A percentile compares a stretch with the other conserved stretches of the same genome.
Evolutionary conservation across 2,329 filamentous ascomycete genomes (phyloP).

Genomic region (Elsinoe fawcettii): DNA sequence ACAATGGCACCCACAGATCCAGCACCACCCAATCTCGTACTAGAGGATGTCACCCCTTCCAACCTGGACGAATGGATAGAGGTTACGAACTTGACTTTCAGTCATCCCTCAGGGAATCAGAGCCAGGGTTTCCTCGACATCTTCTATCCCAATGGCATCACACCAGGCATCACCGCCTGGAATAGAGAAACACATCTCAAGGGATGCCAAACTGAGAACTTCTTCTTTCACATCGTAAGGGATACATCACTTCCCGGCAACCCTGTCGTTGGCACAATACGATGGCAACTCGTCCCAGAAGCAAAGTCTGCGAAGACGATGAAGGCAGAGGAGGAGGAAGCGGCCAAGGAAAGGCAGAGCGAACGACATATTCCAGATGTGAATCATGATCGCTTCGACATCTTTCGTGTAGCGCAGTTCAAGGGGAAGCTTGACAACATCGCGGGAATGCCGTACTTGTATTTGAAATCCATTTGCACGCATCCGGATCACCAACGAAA

Average conservation of each 20-base stretch:
- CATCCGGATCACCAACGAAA: constrained; percentile 31
- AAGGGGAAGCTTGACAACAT: constrained; percentile 15
- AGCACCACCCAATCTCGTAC: background rate
- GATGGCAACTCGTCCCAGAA: constrained; percentile 4
- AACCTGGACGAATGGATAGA: background rate
- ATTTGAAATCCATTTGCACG: constrained; percentile 23
- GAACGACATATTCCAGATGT: constrained; percentile 13
- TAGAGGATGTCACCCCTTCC: background rate
- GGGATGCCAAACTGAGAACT: background rate
- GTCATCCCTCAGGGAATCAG: background rate
- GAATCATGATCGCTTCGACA: constrained; percentile 16
- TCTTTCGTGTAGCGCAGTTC: constrained; percentile 15
- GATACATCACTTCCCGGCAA: background rate
- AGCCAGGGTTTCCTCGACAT: background rate
- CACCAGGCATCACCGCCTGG: constrained; percentile 6
- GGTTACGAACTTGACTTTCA: background rate
- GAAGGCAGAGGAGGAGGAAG: constrained; percentile 14
- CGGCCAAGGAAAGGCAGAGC: constrained; percentile 6
- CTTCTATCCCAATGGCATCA: constrained; percentile 16
- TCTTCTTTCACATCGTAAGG: constrained; percentile 4
- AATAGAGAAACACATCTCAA: background rate
- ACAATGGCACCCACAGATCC: constrained; percentile 9
- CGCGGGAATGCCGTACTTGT: constrained; percentile 17
- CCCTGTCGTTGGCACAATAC: background rate
- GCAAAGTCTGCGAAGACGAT: constrained; percentile 15